Conservation (phyloP, 2,329 filamentous ascomycete species). For the Aspergillus latus region DNA sequence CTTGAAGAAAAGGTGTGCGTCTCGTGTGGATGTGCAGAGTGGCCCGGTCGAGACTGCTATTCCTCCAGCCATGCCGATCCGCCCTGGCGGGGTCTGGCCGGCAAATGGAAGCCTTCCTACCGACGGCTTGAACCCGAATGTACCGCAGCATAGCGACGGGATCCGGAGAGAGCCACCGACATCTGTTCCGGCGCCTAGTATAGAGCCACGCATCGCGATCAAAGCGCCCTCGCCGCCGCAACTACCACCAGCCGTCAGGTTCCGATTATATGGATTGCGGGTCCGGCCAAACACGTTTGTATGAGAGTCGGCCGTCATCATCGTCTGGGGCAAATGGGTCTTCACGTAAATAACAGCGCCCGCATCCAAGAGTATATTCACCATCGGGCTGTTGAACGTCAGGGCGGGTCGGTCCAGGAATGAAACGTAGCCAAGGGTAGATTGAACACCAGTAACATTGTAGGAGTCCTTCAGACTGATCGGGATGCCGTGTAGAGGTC, state of each 20-base stretch:
- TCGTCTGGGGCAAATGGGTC: constrained; percentile 64
- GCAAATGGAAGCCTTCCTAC: constrained; percentile 51
- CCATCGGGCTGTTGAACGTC: constrained; percentile 53
- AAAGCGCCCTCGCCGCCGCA: constrained; percentile 66
- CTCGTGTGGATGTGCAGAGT: constrained; percentile 18
- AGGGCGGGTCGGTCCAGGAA: constrained; percentile 59
- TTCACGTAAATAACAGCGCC: constrained; percentile 68
- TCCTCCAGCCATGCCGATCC: constrained; percentile 18
- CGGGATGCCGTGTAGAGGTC: constrained; percentile 64
- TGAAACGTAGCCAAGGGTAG: constrained; percentile 58
- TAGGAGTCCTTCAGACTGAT: constrained; percentile 55
- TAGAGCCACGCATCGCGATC: constrained; percentile 57
- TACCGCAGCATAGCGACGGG: constrained; percentile 50
- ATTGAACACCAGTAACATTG: constrained; percentile 51
- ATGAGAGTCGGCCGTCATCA: constrained; percentile 46
- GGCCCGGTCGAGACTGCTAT: constrained; percentile 26
- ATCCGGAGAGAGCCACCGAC: constrained; percentile 50
- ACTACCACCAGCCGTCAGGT: constrained; percentile 61
- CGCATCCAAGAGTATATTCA: constrained; percentile 56
- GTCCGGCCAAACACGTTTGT: constrained; percentile 63
- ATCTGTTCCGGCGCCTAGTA: constrained; percentile 63
- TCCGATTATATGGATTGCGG: constrained; percentile 61
- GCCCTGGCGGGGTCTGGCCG: constrained; percentile 38
- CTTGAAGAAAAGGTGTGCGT: constrained; percentile 18
- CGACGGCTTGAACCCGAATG: constrained; percentile 50